phyloP scores from a whole-genome alignment of 352 stramenopile species.

The Pythium brachiatum region DNA sequence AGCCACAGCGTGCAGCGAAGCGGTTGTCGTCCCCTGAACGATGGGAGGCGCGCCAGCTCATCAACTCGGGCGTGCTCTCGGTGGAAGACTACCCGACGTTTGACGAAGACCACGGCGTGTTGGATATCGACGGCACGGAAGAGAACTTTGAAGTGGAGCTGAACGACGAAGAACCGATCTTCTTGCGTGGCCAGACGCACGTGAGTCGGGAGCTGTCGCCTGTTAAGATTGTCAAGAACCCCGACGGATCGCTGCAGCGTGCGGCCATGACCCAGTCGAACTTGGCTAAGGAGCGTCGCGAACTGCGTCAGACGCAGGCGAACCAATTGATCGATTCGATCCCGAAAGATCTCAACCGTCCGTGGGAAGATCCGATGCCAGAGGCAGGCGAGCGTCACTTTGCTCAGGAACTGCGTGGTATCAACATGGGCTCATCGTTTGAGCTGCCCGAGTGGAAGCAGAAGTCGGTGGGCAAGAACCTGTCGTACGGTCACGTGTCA shows the following conservation, averaged over 20 bases:
- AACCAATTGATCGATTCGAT: constrained; percentile 97
- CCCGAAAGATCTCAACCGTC: constrained; percentile 97
- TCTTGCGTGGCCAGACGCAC: constrained; percentile 95
- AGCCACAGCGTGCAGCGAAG: constrained; percentile 73
- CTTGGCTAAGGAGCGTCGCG: constrained; percentile 96
- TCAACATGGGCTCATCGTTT: constrained; percentile 89
- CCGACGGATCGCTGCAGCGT: constrained; percentile 97
- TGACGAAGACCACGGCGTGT: constrained; percentile 92
- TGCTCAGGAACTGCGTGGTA: constrained; percentile 93
- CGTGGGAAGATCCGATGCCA: constrained; percentile 98
- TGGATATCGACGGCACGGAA: constrained; percentile 79
- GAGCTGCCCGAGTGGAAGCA: constrained; percentile 97
- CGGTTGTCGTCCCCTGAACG: constrained; percentile 95
- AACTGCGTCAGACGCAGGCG: constrained; percentile 96
- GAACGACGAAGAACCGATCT: constrained; percentile 96
- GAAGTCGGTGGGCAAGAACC: constrained; percentile 95
- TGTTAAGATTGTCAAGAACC: constrained; percentile 99
- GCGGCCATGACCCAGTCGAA: constrained; percentile 96
- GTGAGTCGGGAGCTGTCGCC: constrained; percentile 90
- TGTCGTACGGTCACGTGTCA: constrained; percentile 96
- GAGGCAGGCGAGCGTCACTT: constrained; percentile 97
- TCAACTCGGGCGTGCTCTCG: constrained; percentile 97
- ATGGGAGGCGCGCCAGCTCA: constrained; percentile 97
- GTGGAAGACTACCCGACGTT: constrained; percentile 98
- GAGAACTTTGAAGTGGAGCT: constrained; percentile 94